Evolutionary conservation across 2,329 filamentous ascomycete species (phyloP), one percentile per base, ranked within the genome.

Genomic region (Sporothrix luriei): DNA sequence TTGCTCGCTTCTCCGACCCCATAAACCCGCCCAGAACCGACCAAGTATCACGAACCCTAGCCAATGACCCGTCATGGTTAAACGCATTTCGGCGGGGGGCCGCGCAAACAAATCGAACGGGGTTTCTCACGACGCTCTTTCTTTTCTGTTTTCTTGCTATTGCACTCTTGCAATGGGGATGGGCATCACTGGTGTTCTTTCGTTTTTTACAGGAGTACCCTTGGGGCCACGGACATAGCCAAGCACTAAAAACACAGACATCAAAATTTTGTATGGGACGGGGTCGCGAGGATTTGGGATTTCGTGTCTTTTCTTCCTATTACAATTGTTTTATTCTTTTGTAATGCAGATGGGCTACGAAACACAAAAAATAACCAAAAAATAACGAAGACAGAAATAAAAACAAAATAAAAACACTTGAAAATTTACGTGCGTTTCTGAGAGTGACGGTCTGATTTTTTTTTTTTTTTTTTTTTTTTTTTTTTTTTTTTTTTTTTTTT

Each of bases 381-480:
- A 43, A 57, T 55, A 67, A 67, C n/a, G 21, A 54, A 69, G 61
- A 43, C 51, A 43, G 54, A 61, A 69, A 67, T 51, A 26, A 64
- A 65, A 70, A 57, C 33, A 64, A 57, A 61, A 52, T 48, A 68
- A 61, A 68, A 71, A 68, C 40, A 70, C 57, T 52, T 55, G 38
- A 65, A 57, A 68, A 68, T n/a, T 66, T 21, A 43, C 11, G 57
- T 13, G 29, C 11, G 38, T 13, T 24, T 61, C 21, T 46, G 13
- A 7, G 9, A 40, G 10, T 16, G 10, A 52, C n/a, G 3, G 49
- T 9, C n/a, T 2, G 2, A 26, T 1, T 9, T 11, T 52, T 7
- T 5, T 7, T 9, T 33, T 33, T 33, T 33, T 16, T 54, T 33
- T 13, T 10, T 21, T 3, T 29, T 29, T 10, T 14, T 19, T 3